Evolutionary conservation across 2,329 filamentous ascomycete genomes (phyloP).

Genomic region (Pseudopyricularia cyperi): DNA sequence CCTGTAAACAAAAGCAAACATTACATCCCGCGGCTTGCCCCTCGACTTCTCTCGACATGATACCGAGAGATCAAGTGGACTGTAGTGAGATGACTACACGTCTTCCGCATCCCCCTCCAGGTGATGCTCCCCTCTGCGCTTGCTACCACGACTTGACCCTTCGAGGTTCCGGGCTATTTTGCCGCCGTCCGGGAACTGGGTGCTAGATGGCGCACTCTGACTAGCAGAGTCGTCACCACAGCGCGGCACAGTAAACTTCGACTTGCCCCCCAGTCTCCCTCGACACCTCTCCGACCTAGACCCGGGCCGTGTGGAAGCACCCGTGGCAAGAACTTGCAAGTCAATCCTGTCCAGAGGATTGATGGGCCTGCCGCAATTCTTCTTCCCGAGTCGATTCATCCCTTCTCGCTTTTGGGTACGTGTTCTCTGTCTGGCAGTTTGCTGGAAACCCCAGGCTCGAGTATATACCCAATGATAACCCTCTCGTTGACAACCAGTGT

Average conservation of each 20-base stretch:
- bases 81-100: slow-evolving; percentile 7
- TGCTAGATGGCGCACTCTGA: background rate
- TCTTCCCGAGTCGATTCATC: slow-evolving; percentile 13
- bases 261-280: background rate
- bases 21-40: background rate
- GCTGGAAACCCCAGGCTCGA: background rate
- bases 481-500: slow-evolving; percentile 31
- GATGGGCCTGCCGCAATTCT: slow-evolving; percentile 7
- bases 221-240: background rate
- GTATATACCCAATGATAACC: slow-evolving; percentile 11
- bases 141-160: background rate
- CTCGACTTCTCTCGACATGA: background rate
- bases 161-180: background rate
- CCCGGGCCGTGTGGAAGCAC: background rate
- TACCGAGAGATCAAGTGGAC: background rate
- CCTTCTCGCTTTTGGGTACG: slow-evolving; percentile 15
- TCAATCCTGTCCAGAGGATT: background rate
- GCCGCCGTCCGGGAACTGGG: background rate
- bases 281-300: too few species aligned
- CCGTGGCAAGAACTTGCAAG: background rate
- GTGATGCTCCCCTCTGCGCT: background rate
- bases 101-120: background rate
- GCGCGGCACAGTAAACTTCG: background rate
- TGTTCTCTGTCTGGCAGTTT: slow-evolving; percentile 4
- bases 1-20: background rate